Percentiles rank a stretch among this genome's conserved stretches.
Conservation (phyloP, 2,329 filamentous ascomycete genomes). For the Chrysoporthe deuterocubensis region DNA sequence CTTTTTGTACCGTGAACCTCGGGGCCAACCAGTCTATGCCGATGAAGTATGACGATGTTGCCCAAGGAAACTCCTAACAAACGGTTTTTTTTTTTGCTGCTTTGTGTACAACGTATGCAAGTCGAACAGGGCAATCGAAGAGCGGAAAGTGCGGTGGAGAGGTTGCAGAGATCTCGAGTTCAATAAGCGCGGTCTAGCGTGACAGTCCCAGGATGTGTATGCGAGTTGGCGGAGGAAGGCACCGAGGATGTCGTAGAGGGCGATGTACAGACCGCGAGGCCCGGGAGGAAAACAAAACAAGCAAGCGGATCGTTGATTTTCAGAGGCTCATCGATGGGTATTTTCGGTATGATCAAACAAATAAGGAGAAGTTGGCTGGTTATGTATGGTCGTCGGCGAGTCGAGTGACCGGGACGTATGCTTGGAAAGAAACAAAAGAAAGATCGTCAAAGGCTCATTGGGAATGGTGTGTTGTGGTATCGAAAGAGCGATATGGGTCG, state of each 20-base stretch:
- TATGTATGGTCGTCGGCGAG: constrained; percentile 34
- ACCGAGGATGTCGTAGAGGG: constrained; percentile 26
- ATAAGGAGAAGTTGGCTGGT: constrained; percentile 32
- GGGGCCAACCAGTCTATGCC: constrained; percentile 29
- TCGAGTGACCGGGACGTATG: constrained; percentile 33
- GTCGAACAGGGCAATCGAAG: neutral
- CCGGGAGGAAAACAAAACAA: constrained; percentile 32
- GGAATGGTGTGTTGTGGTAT: constrained; percentile 21
- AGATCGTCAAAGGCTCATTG: constrained; percentile 37
- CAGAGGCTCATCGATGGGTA: constrained; percentile 51
- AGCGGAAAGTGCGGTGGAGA: constrained; percentile 16
- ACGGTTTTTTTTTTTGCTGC: constrained; percentile 18
- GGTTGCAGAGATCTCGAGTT: neutral
- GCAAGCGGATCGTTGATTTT: constrained; percentile 48
- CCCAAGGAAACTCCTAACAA: constrained; percentile 15
- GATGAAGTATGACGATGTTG: constrained; percentile 29
- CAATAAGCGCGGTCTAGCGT: neutral
- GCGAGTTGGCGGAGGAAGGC: constrained; percentile 28
- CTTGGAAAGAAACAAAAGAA: constrained; percentile 33
- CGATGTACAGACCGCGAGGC: constrained; percentile 27
- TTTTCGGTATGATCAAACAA: constrained; percentile 42
- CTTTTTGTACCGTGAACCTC: constrained; percentile 24
- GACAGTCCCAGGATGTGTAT: neutral
- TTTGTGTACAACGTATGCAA: constrained; percentile 23
- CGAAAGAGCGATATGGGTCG: constrained; percentile 26